These are phyloP conservation scores for Geranomyces michiganensis DNA, from an alignment of 192 early-diverging fungal species.

Conservation along the genomic window DNA sequence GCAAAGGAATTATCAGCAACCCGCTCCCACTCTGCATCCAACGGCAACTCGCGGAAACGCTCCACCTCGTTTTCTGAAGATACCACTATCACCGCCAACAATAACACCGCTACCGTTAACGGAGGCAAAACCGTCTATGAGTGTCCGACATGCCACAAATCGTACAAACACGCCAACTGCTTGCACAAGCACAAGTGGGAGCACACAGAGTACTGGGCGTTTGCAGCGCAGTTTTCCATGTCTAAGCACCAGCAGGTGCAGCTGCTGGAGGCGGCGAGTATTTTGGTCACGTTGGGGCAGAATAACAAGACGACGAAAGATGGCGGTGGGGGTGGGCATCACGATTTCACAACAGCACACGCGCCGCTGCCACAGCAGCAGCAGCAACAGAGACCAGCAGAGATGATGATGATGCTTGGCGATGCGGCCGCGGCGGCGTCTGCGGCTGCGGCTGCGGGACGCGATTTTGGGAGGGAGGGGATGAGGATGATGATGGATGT, in stretches of 20 bases:
- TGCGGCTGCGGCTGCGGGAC: too few species aligned
- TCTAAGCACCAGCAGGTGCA: slow-evolving; percentile 74
- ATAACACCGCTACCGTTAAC: not conserved
- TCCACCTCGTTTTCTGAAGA: slow-evolving; percentile 2
- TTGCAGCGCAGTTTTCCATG: slow-evolving; percentile 58
- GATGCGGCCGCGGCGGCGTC: too few species aligned
- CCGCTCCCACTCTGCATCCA: not conserved
- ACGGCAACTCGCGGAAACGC: slow-evolving; percentile 9
- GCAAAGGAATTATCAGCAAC: not conserved
- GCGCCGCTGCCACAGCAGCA: too few species aligned
- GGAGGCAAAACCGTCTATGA: slow-evolving; percentile 27
- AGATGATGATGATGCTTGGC: too few species aligned
- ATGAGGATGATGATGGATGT: too few species aligned
- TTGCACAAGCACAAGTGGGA: slow-evolving; percentile 71
- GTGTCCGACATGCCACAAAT: slow-evolving; percentile 66
- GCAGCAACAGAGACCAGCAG: too few species aligned
- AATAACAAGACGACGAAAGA: not conserved
- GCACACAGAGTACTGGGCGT: slow-evolving; percentile 67
- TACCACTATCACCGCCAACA: not conserved
- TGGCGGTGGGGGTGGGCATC: too few species aligned
- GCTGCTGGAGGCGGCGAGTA: slow-evolving; percentile 67
- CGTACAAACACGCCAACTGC: slow-evolving; percentile 68
- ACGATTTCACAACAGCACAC: too few species aligned
- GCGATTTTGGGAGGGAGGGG: too few species aligned
- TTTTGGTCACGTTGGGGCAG: slow-evolving; percentile 55